Base-by-base conservation (phyloP, 1,284 basidiomycete species). In the Fomitopsis palustris region DNA sequence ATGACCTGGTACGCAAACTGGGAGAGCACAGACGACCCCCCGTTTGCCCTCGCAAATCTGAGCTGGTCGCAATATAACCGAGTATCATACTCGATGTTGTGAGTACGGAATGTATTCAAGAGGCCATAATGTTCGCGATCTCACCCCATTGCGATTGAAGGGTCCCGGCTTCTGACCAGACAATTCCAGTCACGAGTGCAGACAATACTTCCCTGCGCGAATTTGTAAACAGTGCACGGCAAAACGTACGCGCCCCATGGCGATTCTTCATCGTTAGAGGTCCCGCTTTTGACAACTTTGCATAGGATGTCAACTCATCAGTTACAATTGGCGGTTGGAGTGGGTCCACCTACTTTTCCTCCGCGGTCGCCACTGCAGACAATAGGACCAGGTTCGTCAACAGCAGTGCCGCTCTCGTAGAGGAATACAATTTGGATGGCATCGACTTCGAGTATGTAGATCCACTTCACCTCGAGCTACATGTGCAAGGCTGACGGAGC, bases 321-420 rank as follows among this genome's bases (percentile, higher is more conserved):
- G 75, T 96, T 42, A 90, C 92, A 43, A 81, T 97, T 51, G 95
- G 95, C 57, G 95, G 95, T 42, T 96, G 93, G 93, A 86, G 84
- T 4, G 93, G 92, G 23, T 90, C 88, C 3, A 71, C 72, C 51
- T 90, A 78, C 78, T 97, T 92, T 76, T 96, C 93, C 0, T 75
- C 82, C 2, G 84, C 88, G 21, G 86, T 93, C 37, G 82, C 81
- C 23, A 85, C 83, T 16, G 67, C 80, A 0, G 63, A 73, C 23
- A 87, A 86, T 68, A 82, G 92, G 39, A 81, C 81, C 17, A 80
- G 80, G 0, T 92, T 96, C 63, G 86, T 87, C 53, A 77, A 80
- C 43, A 83, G 90, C 39, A 79, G 94, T 54, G 75, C 82, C 41
- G 70, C 73, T 29, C 75, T 93, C 37, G 88, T 88, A 39, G 68